Evolutionary conservation across 345 rosid species (phyloP), one percentile per base, ranked within the genome.

Genomic region (Kernera saxatilis): DNA sequence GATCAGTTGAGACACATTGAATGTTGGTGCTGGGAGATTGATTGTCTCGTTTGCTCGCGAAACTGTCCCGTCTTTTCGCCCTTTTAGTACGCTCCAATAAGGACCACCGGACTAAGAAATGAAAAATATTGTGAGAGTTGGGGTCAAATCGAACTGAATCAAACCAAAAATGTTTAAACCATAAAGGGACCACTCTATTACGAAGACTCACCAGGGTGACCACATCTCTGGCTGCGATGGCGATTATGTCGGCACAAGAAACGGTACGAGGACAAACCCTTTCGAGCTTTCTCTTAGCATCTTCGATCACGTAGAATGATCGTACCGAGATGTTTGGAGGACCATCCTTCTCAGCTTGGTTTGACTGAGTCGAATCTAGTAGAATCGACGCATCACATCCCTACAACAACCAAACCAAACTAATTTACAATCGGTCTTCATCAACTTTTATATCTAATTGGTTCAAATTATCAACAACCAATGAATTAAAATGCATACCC

Each of bases 321-420:
- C 86, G 84, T 22, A 88, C 84, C 0, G 92, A 86, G 23, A 86
- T 60, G 55, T 92, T 89, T 3, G 98, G 93, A 62, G 91, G 94
- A 13, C 91, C 92, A 60, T 85, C 93, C 77, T 90, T 92, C 85
- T 89, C 98, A 26, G 98, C 91, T 84, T 86, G 79, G 74, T 82
- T 88, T 76, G 69, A 65, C 3, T 68, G 83, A 1, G 88, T 81
- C 0, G 93, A 88, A 64, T 85, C 88, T 27, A 88, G 79, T 82
- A 90, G 64, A 66, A 90, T 68, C 0, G 98, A 92, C 3, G 91
- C 93, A 68, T 92, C 96, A 51, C 96, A 92, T 59, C 95, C 98
- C 98, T 92, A 22, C 61, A 72, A 30, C 30, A 56, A 55, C 36
- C 18, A 30, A 53, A 61, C 36, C 7, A 35, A 51, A 19, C 17